A percentile compares a stretch with the other conserved stretches of the same genome.
phyloP scores from a whole-genome alignment of 192 early-diverging fungal species.

The Coemansia sp. region DNA sequence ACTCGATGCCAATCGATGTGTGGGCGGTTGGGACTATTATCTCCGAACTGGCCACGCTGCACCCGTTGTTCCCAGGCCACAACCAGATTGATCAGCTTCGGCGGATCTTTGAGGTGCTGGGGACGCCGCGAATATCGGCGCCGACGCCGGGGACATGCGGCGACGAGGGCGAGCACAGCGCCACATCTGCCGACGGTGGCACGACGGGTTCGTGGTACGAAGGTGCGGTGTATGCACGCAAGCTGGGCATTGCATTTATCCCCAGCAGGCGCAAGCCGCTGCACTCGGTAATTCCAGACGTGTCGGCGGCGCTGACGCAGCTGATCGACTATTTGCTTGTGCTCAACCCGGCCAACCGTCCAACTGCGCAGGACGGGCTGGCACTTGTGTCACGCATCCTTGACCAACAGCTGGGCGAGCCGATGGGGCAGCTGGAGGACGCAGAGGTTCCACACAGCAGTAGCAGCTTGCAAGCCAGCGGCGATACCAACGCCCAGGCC shows the following conservation, averaged over 20 bases:
- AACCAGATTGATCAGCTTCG: conserved; percentile 92
- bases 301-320: conserved; percentile 56
- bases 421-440: conserved; percentile 15
- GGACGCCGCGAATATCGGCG: conserved; percentile 61
- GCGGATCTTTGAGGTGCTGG: conserved; percentile 80
- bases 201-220: conserved; percentile 69
- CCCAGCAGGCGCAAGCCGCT: conserved; percentile 57
- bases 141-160: conserved; percentile 13
- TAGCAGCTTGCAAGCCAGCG: background rate
- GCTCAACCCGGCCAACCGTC: conserved; percentile 75
- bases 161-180: conserved; percentile 6
- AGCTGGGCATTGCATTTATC: conserved; percentile 67
- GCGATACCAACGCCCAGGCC: background rate
- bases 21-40: conserved; percentile 95
- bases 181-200: conserved; percentile 6
- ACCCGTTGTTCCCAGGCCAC: conserved; percentile 90
- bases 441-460: background rate
- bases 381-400: conserved; percentile 48
- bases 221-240: conserved; percentile 65
- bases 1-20: conserved; percentile 91
- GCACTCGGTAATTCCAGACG: conserved; percentile 59
- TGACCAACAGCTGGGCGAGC: conserved; percentile 37
- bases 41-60: conserved; percentile 83
- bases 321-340: conserved; percentile 71
- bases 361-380: conserved; percentile 74